Conservation (phyloP, 352 stramenopile species). For the Thraustotheca clavata region DNA sequence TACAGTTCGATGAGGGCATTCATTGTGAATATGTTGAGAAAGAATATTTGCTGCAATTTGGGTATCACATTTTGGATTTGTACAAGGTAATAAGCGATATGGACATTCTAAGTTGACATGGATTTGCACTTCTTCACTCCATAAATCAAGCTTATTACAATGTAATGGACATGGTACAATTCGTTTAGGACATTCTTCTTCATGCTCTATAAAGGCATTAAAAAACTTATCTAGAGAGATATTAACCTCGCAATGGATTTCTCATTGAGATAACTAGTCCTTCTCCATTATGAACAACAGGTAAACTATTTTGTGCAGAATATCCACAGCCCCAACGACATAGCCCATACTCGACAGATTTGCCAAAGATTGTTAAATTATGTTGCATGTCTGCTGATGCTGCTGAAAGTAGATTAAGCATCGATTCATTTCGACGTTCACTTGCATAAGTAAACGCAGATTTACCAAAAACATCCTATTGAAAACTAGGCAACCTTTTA, state of each 20-base stretch:
- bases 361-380: background rate
- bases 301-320: background rate
- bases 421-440: background rate
- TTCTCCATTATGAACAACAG: conserved; percentile 1
- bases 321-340: conserved; percentile 21
- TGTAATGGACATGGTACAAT: conserved; percentile 34
- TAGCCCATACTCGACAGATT: background rate
- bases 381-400: conserved; percentile 1
- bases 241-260: conserved; percentile 26
- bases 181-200: conserved; percentile 49
- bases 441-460: conserved; percentile 43
- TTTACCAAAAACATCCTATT: conserved; percentile 25
- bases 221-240: conserved; percentile 33
- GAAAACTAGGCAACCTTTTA: background rate
- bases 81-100: conserved; percentile 29
- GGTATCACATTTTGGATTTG: conserved; percentile 38
- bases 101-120: conserved; percentile 34
- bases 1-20: conserved; percentile 40
- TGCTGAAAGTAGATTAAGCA: background rate
- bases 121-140: conserved; percentile 35
- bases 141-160: conserved; percentile 29
- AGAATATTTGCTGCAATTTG: conserved; percentile 25
- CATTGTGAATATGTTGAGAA: conserved; percentile 26
- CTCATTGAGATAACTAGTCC: background rate
- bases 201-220: conserved; percentile 34